Evolutionary conservation across 1,284 basidiomycete genomes (phyloP).

Genomic region (Sanghuangporus sanghuang): DNA sequence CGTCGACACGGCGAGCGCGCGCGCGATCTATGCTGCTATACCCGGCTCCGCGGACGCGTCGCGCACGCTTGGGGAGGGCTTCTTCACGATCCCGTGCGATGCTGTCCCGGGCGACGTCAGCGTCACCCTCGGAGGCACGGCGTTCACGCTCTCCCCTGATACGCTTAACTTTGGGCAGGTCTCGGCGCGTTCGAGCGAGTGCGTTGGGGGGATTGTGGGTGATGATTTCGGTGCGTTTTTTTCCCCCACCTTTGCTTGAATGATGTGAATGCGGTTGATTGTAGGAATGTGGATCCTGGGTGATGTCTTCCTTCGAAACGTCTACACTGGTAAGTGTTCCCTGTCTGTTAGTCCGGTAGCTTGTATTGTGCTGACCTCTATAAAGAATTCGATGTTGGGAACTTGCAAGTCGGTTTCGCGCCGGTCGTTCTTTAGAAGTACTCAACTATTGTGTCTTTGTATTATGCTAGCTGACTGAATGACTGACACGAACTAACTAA

Average conservation of each 20-base stretch:
- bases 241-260: not conserved
- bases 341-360: too few species aligned
- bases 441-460: not conserved
- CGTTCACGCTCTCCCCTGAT: conserved; percentile 16
- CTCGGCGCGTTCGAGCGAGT: conserved; percentile 19
- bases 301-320: conserved; percentile 22
- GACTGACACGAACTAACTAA: not conserved
- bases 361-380: not conserved
- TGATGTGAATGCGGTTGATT: not conserved
- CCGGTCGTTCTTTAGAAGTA: not conserved
- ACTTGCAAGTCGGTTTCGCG: conserved; percentile 2
- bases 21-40: conserved; percentile 40
- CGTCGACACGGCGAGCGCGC: conserved; percentile 40
- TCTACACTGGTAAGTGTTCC: conserved; percentile 20
- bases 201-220: conserved; percentile 20
- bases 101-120: conserved; percentile 13
- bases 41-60: conserved; percentile 30
- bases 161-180: conserved; percentile 22
- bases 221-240: conserved; percentile 9
- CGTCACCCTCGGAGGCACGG: conserved; percentile 21
- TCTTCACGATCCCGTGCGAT: conserved; percentile 21
- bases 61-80: conserved; percentile 20
- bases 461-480: not conserved
- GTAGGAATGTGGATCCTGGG: conserved; percentile 20
- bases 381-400: conserved; percentile 20